Evolutionary conservation across 164 flowering plant genomes (phyloP), one percentile per base, ranked within the genome.

Genomic region (Malania oleifera): DNA sequence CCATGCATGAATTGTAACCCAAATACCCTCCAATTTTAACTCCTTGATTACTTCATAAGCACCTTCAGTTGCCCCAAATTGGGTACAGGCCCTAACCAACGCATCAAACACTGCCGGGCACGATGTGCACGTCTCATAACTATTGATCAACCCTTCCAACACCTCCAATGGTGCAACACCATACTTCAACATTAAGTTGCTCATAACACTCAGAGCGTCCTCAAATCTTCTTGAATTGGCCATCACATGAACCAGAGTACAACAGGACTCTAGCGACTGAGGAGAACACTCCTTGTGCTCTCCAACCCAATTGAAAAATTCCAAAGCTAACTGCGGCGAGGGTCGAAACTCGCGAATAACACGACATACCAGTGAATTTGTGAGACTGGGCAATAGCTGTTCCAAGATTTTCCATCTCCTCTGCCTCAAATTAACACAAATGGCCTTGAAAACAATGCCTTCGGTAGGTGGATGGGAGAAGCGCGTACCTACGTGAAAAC

Each of bases 1-100:
- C 83, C 75, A 73, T 44, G 80, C 78, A 61, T 79, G 78, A 71
- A 76, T 53, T 1, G 80, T 38, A 4, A 79, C 68, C 37, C 50
- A 23, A 58, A 6, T 40, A 23, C 74, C 73, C 18, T 54, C 45
- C 57, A 28, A 15, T 63, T 52, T 55, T 25, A 66, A 52, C 68
- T 74, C 67, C 64, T 65, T 53, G 23, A 79, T 79, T 4, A 79
- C 77, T 46, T 65, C 61, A 65, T 73, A 69, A 35, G 74, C 77
- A 67, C 70, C 77, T 0, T 74, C 62, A n/a, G 71, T 67, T 3
- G 60, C 62, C 54, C 77, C 76, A 47, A 62, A 34, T 54, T 69
- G 75, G 29, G 73, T 65, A 51, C 80, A 76, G 62, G 80, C 75
- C 49, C 75, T 67, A 51, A 79, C 67, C 64, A 79, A 35, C 54